Percentiles rank a stretch among this genome's conserved stretches.
Evolutionary conservation across 2,329 filamentous ascomycete genomes (phyloP).

Genomic region (Zymoseptoria ardabiliae): DNA sequence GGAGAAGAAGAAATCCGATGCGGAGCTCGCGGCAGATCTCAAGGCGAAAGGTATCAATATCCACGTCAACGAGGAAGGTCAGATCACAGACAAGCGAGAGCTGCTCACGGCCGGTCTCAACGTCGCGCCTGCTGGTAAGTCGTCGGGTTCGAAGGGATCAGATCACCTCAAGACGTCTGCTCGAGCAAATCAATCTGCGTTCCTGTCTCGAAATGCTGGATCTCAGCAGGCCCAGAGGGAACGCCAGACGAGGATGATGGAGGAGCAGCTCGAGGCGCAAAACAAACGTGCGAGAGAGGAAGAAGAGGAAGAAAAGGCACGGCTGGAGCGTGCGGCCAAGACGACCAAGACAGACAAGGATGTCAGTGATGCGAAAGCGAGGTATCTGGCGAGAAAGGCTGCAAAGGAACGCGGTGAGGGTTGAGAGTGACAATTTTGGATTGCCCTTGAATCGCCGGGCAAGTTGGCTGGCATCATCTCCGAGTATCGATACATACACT

Average conservation of each 20-base stretch:
- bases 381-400: conserved; percentile 69
- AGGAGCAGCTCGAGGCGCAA: conserved; percentile 65
- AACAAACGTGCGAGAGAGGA: conserved; percentile 64
- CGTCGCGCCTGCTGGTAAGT: conserved; percentile 41
- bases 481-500: neutral
- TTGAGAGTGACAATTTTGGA: conserved; percentile 11
- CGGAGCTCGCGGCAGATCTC: conserved; percentile 60
- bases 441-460: neutral
- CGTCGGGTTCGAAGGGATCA: conserved; percentile 15
- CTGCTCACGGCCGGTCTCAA: conserved; percentile 70
- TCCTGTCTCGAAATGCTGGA: conserved; percentile 29
- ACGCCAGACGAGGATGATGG: conserved; percentile 70
- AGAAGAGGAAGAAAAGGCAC: conserved; percentile 57
- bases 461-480: neutral
- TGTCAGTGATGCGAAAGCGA: conserved; percentile 69
- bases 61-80: conserved; percentile 71
- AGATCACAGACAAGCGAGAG: conserved; percentile 78
- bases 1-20: conserved; percentile 41
- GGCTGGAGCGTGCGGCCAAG: conserved; percentile 61
- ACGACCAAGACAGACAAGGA: conserved; percentile 70
- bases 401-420: conserved; percentile 51
- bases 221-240: conserved; percentile 62
- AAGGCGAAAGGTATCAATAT: conserved; percentile 57
- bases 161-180: conserved; percentile 27
- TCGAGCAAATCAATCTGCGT: conserved; percentile 21